Conservation (phyloP, 805 yeast species). For the Wickerhamiella galacta region DNA sequence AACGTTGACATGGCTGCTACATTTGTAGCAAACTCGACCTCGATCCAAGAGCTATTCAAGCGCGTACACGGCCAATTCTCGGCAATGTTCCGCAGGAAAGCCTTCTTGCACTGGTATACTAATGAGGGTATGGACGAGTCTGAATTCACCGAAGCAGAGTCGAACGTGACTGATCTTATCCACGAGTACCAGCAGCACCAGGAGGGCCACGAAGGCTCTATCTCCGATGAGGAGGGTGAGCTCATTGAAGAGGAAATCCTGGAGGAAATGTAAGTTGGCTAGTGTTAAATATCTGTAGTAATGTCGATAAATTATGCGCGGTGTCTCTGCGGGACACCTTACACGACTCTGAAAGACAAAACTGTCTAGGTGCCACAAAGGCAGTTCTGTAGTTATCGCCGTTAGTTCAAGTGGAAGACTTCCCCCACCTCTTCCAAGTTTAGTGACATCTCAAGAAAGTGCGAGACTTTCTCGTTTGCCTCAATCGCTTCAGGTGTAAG, state of each 20-base stretch:
- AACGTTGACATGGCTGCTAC: conserved; percentile 83
- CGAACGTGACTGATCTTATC: conserved; percentile 76
- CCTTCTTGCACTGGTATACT: conserved; percentile 93
- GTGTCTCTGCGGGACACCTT: too few relatives aligned
- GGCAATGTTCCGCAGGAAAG: conserved; percentile 86
- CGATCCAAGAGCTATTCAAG: conserved; percentile 82
- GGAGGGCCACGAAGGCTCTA: conserved; percentile 58
- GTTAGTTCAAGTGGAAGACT: neutral
- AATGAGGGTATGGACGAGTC: conserved; percentile 93
- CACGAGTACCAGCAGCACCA: conserved; percentile 87
- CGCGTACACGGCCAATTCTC: conserved; percentile 83
- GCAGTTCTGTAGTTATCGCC: too few relatives aligned
- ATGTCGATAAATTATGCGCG: too few relatives aligned
- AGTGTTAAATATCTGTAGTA: too few relatives aligned
- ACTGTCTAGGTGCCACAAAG: too few relatives aligned
- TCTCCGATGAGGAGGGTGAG: conserved; percentile 35
- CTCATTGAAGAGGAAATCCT: neutral
- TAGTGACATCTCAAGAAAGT: conserved; percentile 10
- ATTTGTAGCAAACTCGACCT: conserved; percentile 84
- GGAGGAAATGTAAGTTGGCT: too few relatives aligned
- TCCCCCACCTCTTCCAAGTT: conserved; percentile 12
- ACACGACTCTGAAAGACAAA: too few relatives aligned
- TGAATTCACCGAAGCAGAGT: conserved; percentile 89
- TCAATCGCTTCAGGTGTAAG: conserved; percentile 34
- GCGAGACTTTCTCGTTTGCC: conserved; percentile 10